Evolutionary conservation across 2,329 filamentous ascomycete genomes (phyloP), one percentile per base, ranked within the genome.

Genomic region (Leptographium galeiforme): DNA sequence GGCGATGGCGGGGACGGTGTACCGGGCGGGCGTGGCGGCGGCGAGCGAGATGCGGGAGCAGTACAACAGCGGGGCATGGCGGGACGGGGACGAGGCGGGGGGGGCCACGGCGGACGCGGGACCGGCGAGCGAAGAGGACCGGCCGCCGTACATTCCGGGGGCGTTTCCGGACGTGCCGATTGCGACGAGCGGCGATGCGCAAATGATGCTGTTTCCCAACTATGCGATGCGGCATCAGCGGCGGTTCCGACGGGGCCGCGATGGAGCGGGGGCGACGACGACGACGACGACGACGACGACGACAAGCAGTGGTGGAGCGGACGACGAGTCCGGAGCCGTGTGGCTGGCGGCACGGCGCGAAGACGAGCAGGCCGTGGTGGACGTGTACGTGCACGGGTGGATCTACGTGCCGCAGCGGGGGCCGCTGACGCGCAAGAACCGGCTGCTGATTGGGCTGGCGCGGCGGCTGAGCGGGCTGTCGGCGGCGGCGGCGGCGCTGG

Each of bases 361-460:
- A 65, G 84, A 91, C 56, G 83, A 89, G 62, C 86, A 85, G 65
- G 89, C 90, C 0, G 74, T 96, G 5, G 87, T 96, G 1, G 91
- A 97, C 63, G 88, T 97, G 7, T 91, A 98, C 65, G 88, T 98
- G 30, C 79, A 91, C 60, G 93, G 93, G 14, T 98, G 94, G 93
- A 79, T 97, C 51, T 98, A 95, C 67, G 81, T 82, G 41, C 91
- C 91, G 18, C 87, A 91, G 62, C 78, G 77, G 59, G 89, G 89
- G 0, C 89, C 88, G 5, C 82, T 96, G 78, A 91, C 81, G 32
- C 79, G 90, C 60, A 89, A 89, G 62, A 94, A 96, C 62, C 79
- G 93, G 40, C 74, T 97, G 56, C 74, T 96, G 61, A 81, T 98
- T 52, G 88, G 90, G 0, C 74, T 97, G 30, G 91, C 91, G 14